These are phyloP conservation scores for Diospyros kaki DNA, from an alignment of 148 eudicot species.

Conservation along the genomic window DNA sequence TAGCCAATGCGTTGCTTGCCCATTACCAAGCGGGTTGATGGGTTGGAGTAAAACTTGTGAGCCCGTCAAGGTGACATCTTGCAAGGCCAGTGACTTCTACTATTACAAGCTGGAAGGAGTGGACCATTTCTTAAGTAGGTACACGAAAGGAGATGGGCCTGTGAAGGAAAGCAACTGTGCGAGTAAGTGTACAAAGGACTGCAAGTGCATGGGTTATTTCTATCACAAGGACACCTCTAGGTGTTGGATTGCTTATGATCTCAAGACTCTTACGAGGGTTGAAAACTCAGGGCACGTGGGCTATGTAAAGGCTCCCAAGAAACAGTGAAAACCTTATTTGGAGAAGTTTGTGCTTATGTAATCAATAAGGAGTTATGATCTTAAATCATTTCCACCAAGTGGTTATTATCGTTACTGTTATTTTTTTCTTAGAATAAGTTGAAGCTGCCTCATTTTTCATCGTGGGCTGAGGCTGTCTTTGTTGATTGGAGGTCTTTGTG, in stretches of 20 bases:
- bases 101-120: constrained; percentile 52
- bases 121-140: constrained; percentile 43
- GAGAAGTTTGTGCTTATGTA: neutral
- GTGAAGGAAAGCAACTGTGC: constrained; percentile 24
- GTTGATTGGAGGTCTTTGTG: too few relatives aligned
- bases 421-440: too few relatives aligned
- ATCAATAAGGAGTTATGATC: neutral
- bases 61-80: constrained; percentile 21
- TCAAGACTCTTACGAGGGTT: constrained; percentile 38
- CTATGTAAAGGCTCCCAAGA: constrained; percentile 31
- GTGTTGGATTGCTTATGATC: constrained; percentile 53
- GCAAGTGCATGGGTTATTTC: constrained; percentile 53
- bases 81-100: constrained; percentile 24
- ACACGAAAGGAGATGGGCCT: constrained; percentile 32
- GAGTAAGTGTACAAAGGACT: constrained; percentile 40
- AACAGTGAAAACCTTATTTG: neutral
- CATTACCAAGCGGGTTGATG: constrained; percentile 39
- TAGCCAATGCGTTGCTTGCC: constrained; percentile 62
- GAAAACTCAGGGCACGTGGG: constrained; percentile 33
- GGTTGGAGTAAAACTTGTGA: constrained; percentile 57
- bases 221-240: constrained; percentile 30
- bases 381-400: too few relatives aligned
- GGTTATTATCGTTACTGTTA: too few relatives aligned
- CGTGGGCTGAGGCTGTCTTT: too few relatives aligned
- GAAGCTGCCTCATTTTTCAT: too few relatives aligned